A percentile compares a stretch with the other conserved stretches of the same genome.
Evolutionary conservation across 2,329 filamentous ascomycete species (phyloP).

Genomic region (Ophiosphaerella narmari): DNA sequence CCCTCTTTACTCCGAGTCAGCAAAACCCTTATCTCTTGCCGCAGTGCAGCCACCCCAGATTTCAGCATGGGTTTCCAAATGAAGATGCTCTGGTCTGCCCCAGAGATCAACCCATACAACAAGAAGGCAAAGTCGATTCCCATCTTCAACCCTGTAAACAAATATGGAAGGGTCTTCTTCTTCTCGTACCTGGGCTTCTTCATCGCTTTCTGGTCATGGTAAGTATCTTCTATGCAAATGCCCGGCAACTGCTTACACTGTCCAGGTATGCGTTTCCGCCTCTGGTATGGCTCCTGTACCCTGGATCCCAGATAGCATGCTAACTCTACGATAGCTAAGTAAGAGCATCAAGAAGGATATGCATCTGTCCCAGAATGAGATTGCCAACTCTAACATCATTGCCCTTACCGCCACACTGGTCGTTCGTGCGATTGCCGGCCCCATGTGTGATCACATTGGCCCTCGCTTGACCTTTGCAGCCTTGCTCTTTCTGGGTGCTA

Average conservation of each 20-base stretch:
- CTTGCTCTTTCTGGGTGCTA: slow-evolving; percentile 75
- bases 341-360: slow-evolving; percentile 79
- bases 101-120: slow-evolving; percentile 82
- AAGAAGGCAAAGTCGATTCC: slow-evolving; percentile 81
- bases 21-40: slow-evolving; percentile 8
- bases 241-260: slow-evolving; percentile 24
- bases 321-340: slow-evolving; percentile 48
- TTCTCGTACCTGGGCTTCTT: slow-evolving; percentile 88
- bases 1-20: slow-evolving; percentile 10
- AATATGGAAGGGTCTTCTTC: slow-evolving; percentile 86
- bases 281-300: slow-evolving; percentile 57
- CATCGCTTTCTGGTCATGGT: slow-evolving; percentile 84
- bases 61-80: slow-evolving; percentile 41
- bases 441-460: slow-evolving; percentile 83
- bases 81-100: slow-evolving; percentile 53
- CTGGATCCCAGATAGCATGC: slow-evolving; percentile 34
- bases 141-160: slow-evolving; percentile 74
- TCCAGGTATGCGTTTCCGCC: slow-evolving; percentile 85
- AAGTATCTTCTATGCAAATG: slow-evolving; percentile 26
- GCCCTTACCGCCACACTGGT: slow-evolving; percentile 68
- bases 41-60: slow-evolving; percentile 10
- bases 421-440: slow-evolving; percentile 77
- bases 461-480: slow-evolving; percentile 79
- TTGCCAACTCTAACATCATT: slow-evolving; percentile 90
- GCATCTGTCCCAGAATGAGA: slow-evolving; percentile 68